Evolutionary conservation across 108 stramenopile species (phyloP).

Genomic region (Cylindrotheca closterium): DNA sequence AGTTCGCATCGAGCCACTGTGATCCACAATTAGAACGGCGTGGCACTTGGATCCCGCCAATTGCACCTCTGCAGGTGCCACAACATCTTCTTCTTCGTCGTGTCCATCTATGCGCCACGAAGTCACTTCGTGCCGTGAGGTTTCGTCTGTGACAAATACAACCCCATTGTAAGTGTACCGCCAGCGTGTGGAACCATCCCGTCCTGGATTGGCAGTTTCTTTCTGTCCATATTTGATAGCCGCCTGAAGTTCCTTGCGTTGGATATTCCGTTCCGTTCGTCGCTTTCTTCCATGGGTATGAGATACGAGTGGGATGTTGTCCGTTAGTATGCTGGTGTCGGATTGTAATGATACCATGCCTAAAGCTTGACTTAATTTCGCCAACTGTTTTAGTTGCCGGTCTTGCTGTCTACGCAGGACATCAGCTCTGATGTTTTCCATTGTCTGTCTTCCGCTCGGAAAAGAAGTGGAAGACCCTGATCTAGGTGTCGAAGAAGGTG

Average conservation of each 20-base stretch:
- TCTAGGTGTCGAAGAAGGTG: too few species aligned
- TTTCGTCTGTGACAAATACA: background rate
- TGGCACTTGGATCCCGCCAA: background rate
- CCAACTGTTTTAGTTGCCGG: too few species aligned
- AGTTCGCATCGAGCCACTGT: background rate
- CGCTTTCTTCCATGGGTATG: too few species aligned
- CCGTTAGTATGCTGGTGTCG: too few species aligned
- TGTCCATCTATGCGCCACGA: background rate
- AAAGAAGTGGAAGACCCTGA: too few species aligned
- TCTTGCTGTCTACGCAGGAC: too few species aligned
- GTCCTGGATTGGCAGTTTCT: slow-evolving; percentile 3
- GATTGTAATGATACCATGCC: too few species aligned
- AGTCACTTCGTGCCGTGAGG: slow-evolving; percentile 1
- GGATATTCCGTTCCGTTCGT: background rate
- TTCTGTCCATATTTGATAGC: slow-evolving; percentile 1
- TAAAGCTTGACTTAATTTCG: too few species aligned
- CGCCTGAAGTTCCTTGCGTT: slow-evolving; percentile 1
- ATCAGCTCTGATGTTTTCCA: too few species aligned
- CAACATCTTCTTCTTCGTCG: background rate
- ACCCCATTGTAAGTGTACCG: background rate
- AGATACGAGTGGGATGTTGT: too few species aligned
- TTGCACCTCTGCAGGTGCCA: slow-evolving; percentile 3
- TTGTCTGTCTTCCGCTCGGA: too few species aligned
- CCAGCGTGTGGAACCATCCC: slow-evolving; percentile 1
- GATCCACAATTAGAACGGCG: slow-evolving; percentile 3